phyloP scores from a whole-genome alignment of 2,329 filamentous ascomycete genomes.

The Fusarium setosum region DNA sequence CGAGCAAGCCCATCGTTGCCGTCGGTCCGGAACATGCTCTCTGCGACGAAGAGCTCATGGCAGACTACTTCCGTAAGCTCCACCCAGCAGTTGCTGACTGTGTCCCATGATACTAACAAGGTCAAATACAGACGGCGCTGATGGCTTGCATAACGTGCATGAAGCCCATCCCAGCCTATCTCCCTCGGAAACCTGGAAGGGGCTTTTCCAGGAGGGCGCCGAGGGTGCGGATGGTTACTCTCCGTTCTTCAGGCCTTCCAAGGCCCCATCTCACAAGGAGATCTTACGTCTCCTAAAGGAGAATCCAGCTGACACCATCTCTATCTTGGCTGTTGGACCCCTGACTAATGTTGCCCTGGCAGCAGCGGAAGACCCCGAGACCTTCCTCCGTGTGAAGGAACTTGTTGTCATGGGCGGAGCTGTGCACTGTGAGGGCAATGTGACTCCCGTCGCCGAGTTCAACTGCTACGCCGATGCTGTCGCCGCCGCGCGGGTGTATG shows the following conservation, averaged over 20 bases:
- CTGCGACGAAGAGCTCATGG: slow-evolving; percentile 82
- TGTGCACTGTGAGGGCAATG: slow-evolving; percentile 83
- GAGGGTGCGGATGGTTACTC: slow-evolving; percentile 59
- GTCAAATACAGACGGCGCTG: slow-evolving; percentile 71
- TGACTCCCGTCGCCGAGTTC: slow-evolving; percentile 90
- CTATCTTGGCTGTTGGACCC: slow-evolving; percentile 90
- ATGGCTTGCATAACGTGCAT: slow-evolving; percentile 83
- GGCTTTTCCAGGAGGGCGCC: slow-evolving; percentile 65
- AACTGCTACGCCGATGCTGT: slow-evolving; percentile 92
- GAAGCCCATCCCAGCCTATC: slow-evolving; percentile 78
- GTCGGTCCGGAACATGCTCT: slow-evolving; percentile 88
- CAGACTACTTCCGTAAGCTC: slow-evolving; percentile 86
- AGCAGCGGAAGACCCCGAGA: slow-evolving; percentile 87
- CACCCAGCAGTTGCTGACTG: not conserved
- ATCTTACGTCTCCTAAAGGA: slow-evolving; percentile 88
- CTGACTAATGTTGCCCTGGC: slow-evolving; percentile 94
- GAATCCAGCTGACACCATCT: slow-evolving; percentile 85
- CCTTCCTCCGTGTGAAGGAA: slow-evolving; percentile 90
- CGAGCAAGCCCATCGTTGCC: slow-evolving; percentile 84
- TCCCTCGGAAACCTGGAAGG: slow-evolving; percentile 79
- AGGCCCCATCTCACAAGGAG: slow-evolving; percentile 80
- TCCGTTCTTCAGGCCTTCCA: slow-evolving; percentile 80
- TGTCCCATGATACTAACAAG: slow-evolving; percentile 6
- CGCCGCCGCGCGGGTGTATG: slow-evolving; percentile 80
- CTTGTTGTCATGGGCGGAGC: slow-evolving; percentile 96